Conservation (phyloP, 108 stramenopile genomes). For the Pseudonitzschia multiseries region DNA sequence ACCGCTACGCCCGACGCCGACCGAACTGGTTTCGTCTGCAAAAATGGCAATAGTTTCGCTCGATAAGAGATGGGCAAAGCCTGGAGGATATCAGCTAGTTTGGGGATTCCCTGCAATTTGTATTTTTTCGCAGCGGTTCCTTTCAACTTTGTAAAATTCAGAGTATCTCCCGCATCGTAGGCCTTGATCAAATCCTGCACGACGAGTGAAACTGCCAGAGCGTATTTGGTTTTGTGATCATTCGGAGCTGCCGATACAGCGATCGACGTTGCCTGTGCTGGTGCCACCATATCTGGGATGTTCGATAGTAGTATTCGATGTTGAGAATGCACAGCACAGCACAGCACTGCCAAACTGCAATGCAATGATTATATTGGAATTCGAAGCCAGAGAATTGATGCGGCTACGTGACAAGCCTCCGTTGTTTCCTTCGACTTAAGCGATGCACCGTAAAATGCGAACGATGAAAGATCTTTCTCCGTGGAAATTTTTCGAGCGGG, state of each 20-base stretch:
- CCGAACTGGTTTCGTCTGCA: conserved; percentile 91
- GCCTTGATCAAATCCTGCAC: conserved; percentile 84
- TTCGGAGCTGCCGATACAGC: background rate
- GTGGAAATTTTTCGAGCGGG: too few relatives aligned
- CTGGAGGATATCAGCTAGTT: conserved; percentile 87
- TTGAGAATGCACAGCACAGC: background rate
- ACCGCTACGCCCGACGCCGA: conserved; percentile 94
- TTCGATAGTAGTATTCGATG: background rate
- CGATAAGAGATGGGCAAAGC: conserved; percentile 83
- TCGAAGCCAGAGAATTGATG: too few relatives aligned
- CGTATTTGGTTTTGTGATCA: conserved; percentile 52
- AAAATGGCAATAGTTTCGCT: conserved; percentile 73
- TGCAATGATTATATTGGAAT: background rate
- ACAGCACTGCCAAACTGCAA: background rate
- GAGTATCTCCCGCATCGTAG: conserved; percentile 71
- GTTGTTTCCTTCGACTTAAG: too few relatives aligned
- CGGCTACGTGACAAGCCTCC: too few relatives aligned
- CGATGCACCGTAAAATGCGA: too few relatives aligned
- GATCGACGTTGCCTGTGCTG: background rate
- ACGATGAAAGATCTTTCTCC: too few relatives aligned
- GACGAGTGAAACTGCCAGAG: conserved; percentile 76
- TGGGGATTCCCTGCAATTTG: conserved; percentile 86
- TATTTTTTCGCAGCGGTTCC: conserved; percentile 71
- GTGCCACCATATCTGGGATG: background rate
- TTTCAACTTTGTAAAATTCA: conserved; percentile 90